Percentiles rank a stretch among this genome's conserved stretches.
These are phyloP conservation scores for Wickerhamomyces sp. DNA, from an alignment of 1,139 yeast genomes.

Conservation along the genomic window DNA sequence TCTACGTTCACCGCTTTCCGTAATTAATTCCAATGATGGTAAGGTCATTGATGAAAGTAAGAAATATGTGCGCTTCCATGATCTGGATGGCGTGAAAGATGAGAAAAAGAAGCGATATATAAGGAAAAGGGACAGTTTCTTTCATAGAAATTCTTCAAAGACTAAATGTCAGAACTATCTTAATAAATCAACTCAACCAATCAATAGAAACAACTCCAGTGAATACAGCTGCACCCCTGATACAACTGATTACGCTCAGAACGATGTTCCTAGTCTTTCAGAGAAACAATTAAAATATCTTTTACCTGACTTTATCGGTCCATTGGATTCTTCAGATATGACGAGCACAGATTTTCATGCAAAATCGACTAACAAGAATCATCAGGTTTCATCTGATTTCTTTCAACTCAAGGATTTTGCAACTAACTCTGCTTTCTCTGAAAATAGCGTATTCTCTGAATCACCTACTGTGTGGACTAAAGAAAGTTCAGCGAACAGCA, in stretches of 20 bases:
- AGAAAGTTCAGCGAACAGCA: too few relatives aligned
- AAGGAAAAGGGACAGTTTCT: neutral
- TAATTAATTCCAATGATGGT: neutral
- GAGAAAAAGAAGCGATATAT: neutral
- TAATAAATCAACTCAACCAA: neutral
- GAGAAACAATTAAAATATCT: slow-evolving; percentile 2
- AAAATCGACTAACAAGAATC: too few relatives aligned
- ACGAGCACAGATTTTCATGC: too few relatives aligned
- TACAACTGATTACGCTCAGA: neutral
- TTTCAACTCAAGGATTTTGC: too few relatives aligned
- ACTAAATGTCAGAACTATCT: neutral
- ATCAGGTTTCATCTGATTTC: too few relatives aligned
- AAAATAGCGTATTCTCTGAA: neutral
- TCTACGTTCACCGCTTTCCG: neutral
- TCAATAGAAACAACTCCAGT: slow-evolving; percentile 10
- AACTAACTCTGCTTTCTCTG: too few relatives aligned
- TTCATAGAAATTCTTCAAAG: neutral
- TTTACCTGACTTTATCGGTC: neutral
- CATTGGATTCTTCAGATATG: neutral
- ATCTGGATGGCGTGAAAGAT: neutral
- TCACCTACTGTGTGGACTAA: too few relatives aligned
- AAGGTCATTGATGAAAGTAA: neutral
- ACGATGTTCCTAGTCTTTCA: neutral
- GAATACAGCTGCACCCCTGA: slow-evolving; percentile 18
- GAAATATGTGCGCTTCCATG: slow-evolving; percentile 5